Evolutionary conservation across 768 basidiomycete genomes (phyloP).

Genomic region (Hygrocybe punicea): DNA sequence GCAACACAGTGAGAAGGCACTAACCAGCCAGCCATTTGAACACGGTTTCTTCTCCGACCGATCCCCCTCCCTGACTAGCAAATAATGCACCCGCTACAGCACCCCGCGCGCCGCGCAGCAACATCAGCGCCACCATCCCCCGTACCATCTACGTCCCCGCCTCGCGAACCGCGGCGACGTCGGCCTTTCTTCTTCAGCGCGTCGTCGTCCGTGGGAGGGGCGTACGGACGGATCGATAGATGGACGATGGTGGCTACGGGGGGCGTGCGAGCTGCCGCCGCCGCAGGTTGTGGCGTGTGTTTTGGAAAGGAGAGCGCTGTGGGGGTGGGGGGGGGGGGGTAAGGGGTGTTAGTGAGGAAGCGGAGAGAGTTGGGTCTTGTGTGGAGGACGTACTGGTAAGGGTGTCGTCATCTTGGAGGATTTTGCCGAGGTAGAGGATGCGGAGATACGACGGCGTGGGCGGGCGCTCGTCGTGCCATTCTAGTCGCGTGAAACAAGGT

Average conservation of each 20-base stretch:
- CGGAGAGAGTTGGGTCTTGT: slow-evolving; percentile 9
- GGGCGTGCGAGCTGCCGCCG: slow-evolving; percentile 1
- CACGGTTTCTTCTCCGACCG: too few relatives aligned
- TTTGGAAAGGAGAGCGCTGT: not conserved
- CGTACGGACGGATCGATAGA: slow-evolving; percentile 63
- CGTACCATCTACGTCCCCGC: not conserved
- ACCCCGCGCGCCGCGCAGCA: not conserved
- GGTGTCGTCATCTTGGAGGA: slow-evolving; percentile 82
- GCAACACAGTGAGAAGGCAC: too few relatives aligned
- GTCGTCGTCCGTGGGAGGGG: slow-evolving; percentile 48
- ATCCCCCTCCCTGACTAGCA: slow-evolving; percentile 3
- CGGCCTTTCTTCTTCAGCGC: slow-evolving; percentile 55
- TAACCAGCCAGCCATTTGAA: too few relatives aligned
- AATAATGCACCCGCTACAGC: slow-evolving; percentile 11
- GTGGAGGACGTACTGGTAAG: slow-evolving; percentile 49
- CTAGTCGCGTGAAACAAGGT: slow-evolving; percentile 30
- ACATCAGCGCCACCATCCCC: not conserved
- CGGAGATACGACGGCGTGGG: slow-evolving; percentile 75
- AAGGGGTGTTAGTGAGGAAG: not conserved
- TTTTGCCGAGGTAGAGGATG: slow-evolving; percentile 71
- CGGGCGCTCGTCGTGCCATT: slow-evolving; percentile 77
- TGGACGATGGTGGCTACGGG: slow-evolving; percentile 64
- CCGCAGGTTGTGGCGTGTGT: slow-evolving; percentile 6
- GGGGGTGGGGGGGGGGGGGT: not conserved
- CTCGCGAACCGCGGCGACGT: not conserved